phyloP scores from a whole-genome alignment of 2,329 filamentous ascomycete genomes.

The Colletotrichum musae region DNA sequence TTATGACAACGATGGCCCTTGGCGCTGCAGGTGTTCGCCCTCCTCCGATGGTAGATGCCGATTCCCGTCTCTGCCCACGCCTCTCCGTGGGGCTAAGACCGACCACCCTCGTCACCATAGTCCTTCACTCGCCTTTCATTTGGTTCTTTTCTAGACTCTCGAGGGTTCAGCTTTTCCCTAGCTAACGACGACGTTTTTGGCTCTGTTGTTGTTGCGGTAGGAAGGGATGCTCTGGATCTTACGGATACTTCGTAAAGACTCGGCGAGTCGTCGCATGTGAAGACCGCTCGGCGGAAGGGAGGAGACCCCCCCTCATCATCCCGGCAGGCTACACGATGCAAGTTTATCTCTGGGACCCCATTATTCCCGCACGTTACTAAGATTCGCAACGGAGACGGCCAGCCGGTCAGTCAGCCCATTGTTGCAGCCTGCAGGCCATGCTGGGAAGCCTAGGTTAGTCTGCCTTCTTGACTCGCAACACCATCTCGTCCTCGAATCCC shows the following conservation, averaged over 20 bases:
- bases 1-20: conserved; percentile 27
- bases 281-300: conserved; percentile 2
- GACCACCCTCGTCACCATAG: too few relatives aligned
- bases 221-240: too few relatives aligned
- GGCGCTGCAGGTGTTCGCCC: conserved; percentile 17
- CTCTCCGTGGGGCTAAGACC: conserved; percentile 19
- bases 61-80: conserved; percentile 30
- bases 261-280: not conserved
- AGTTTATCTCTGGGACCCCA: conserved; percentile 19
- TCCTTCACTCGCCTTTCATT: not conserved
- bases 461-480: not conserved
- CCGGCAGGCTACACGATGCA: not conserved
- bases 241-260: too few relatives aligned
- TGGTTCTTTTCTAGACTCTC: not conserved
- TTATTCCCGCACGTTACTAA: conserved; percentile 23
- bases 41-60: conserved; percentile 23
- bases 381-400: not conserved
- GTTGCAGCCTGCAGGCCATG: not conserved
- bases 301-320: too few relatives aligned
- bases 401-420: not conserved
- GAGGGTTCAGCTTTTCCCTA: too few relatives aligned
- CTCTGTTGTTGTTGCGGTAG: too few relatives aligned
- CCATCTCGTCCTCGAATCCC: not conserved
- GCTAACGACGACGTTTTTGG: too few relatives aligned
- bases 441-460: too few relatives aligned